phyloP scores from a whole-genome alignment of 2,329 filamentous ascomycete genomes.

The Conoideocrella luteorostrata region DNA sequence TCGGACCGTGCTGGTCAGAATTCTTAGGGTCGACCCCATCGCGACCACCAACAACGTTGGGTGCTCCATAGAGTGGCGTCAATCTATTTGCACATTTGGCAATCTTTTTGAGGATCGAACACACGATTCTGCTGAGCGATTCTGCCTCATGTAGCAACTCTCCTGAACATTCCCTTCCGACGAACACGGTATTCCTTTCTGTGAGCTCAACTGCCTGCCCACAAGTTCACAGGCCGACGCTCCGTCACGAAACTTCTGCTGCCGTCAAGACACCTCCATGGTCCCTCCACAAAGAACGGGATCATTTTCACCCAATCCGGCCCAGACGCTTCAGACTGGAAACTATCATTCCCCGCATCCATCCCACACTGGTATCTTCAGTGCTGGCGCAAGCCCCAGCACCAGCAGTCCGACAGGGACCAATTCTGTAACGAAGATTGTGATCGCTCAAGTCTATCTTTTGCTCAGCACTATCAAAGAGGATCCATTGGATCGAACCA shows the following conservation, averaged over 20 bases:
- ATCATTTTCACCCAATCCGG: slow-evolving; percentile 58
- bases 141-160: slow-evolving; percentile 28
- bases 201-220: slow-evolving; percentile 28
- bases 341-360: slow-evolving; percentile 49
- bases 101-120: neutral
- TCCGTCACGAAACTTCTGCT: slow-evolving; percentile 24
- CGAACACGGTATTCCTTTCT: slow-evolving; percentile 19
- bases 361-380: slow-evolving; percentile 50
- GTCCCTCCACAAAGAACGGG: slow-evolving; percentile 55
- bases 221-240: slow-evolving; percentile 29
- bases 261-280: slow-evolving; percentile 41
- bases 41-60: neutral
- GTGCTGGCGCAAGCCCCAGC: slow-evolving; percentile 55
- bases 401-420: slow-evolving; percentile 56
- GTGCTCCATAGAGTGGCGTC: neutral
- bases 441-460: slow-evolving; percentile 90
- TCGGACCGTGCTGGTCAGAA: neutral
- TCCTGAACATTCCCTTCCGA: slow-evolving; percentile 18
- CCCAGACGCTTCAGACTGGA: slow-evolving; percentile 51
- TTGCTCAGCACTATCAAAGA: slow-evolving; percentile 92
- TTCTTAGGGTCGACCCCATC: neutral
- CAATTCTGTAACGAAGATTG: slow-evolving; percentile 79
- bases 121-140: slow-evolving; percentile 10
- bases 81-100: neutral
- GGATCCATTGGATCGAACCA: slow-evolving; percentile 71